Conservation (phyloP, 2,329 filamentous ascomycete genomes). For the Cladosporium velox region DNA sequence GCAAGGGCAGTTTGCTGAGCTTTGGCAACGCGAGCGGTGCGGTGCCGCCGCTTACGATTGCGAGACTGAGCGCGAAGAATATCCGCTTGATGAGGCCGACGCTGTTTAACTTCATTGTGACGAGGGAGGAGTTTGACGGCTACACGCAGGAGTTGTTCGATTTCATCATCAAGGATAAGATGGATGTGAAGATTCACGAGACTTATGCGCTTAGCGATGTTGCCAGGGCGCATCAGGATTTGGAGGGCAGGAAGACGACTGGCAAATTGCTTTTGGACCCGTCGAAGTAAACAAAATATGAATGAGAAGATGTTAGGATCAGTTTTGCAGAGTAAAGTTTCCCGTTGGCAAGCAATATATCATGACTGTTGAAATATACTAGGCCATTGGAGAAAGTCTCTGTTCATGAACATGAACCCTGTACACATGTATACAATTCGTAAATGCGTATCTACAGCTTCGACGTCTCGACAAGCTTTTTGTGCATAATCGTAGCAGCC, state of each 20-base stretch:
- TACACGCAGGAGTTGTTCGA: slow-evolving; percentile 74
- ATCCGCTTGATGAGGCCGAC: slow-evolving; percentile 73
- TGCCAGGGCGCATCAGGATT: slow-evolving; percentile 70
- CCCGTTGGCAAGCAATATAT: too few relatives aligned
- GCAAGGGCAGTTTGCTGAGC: slow-evolving; percentile 75
- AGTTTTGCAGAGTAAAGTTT: not conserved
- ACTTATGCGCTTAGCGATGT: slow-evolving; percentile 75
- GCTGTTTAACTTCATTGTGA: slow-evolving; percentile 69
- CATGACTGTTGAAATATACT: too few relatives aligned
- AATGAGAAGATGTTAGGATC: not conserved
- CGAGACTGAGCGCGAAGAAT: slow-evolving; percentile 71
- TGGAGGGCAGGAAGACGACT: slow-evolving; percentile 79
- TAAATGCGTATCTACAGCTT: slow-evolving; percentile 24
- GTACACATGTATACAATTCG: slow-evolving; percentile 3
- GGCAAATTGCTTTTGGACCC: slow-evolving; percentile 79
- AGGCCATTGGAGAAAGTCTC: too few relatives aligned
- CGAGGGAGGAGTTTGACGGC: slow-evolving; percentile 68
- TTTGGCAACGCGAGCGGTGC: slow-evolving; percentile 83
- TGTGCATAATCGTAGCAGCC: slow-evolving; percentile 27
- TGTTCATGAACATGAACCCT: not conserved
- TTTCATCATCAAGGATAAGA: slow-evolving; percentile 66
- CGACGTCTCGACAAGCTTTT: slow-evolving; percentile 22
- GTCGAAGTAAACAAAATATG: slow-evolving; percentile 29
- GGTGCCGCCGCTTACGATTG: slow-evolving; percentile 67
- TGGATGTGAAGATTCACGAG: slow-evolving; percentile 74